Evolutionary conservation across 345 rosid species (phyloP), one percentile per base, ranked within the genome.

Genomic region (Noccaea caerulescens): DNA sequence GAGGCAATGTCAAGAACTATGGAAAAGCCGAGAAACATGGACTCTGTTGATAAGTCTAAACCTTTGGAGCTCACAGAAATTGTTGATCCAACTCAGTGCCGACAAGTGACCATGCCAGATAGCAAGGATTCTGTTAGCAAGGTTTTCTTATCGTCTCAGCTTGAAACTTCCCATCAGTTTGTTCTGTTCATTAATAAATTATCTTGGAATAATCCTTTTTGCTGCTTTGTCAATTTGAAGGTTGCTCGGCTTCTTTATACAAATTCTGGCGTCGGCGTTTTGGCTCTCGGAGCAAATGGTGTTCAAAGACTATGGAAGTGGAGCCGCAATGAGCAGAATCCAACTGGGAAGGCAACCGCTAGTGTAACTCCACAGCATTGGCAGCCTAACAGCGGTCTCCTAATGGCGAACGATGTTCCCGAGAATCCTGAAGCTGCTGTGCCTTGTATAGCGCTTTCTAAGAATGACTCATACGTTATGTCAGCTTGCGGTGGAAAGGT

Each of bases 1-100:
- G 97, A 89, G 74, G 81, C 91, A 58, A 71, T 84, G 80, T 82
- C 84, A 72, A 83, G 97, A 88, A 82, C 82, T 77, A 66, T 81
- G 63, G 98, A 94, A 80, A 91, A 88, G 78, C 88, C 97, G 23
- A 86, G 93, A 79, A 71, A 65, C 51, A 58, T 79, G 44, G 99
- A 88, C n/a, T 61, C 77, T 44, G 61, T 66, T 52, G 99, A 89
- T 33, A 94, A 85, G 79, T 52, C 87, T 51, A 94, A 86, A 80
- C 81, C 95, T 14, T 89, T 89, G 95, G 91, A 88, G 77, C 81
- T 85, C 68, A 76, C 84, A 34, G 99, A 94, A 79, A 87, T 94
- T 68, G 76, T 82, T 69, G 89, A 89, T 45, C 75, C 89, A 50
- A 72, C 58, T 44, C 95, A 85, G 49, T 94, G 96, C 63, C 84